A percentile compares a stretch with the other conserved stretches of the same genome.
These are phyloP conservation scores for Rhodotorula taiwanensis DNA, from an alignment of 768 basidiomycete genomes.

Conservation along the genomic window DNA sequence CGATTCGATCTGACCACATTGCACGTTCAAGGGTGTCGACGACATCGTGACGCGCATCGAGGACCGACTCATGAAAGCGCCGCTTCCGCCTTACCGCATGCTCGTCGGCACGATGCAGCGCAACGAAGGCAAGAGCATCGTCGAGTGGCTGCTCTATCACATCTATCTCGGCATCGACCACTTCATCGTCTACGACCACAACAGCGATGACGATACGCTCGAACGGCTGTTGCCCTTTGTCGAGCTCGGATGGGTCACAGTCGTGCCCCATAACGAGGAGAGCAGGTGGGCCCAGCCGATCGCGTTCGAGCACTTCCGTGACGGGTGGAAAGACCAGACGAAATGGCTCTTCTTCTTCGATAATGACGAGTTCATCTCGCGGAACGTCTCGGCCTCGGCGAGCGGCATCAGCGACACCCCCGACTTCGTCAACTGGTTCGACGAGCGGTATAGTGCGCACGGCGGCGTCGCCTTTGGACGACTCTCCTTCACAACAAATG, in stretches of 20 bases:
- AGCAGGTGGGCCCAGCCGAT: background rate
- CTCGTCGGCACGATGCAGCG: slow-evolving; percentile 3
- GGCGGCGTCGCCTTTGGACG: slow-evolving; percentile 7
- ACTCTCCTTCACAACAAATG: background rate
- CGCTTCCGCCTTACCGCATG: background rate
- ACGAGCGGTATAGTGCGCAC: background rate
- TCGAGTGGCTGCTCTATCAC: slow-evolving; percentile 19
- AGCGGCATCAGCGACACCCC: too few species aligned
- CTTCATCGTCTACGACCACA: slow-evolving; percentile 12
- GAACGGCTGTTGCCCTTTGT: background rate
- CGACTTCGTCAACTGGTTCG: background rate
- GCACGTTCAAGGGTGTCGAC: too few species aligned
- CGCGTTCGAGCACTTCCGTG: background rate
- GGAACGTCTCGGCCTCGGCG: background rate
- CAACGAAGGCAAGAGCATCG: background rate
- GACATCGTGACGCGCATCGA: too few species aligned
- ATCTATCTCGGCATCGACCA: slow-evolving; percentile 6
- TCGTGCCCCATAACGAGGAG: background rate
- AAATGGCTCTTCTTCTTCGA: slow-evolving; percentile 15
- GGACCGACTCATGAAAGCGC: background rate
- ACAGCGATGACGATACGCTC: background rate
- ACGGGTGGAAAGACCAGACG: background rate
- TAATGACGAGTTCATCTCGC: slow-evolving; percentile 8
- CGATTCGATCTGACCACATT: too few species aligned
- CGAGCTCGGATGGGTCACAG: slow-evolving; percentile 11